Base-by-base conservation (phyloP, 176 grass and related monocot species). In the Echinochloa phyllopogon region DNA sequence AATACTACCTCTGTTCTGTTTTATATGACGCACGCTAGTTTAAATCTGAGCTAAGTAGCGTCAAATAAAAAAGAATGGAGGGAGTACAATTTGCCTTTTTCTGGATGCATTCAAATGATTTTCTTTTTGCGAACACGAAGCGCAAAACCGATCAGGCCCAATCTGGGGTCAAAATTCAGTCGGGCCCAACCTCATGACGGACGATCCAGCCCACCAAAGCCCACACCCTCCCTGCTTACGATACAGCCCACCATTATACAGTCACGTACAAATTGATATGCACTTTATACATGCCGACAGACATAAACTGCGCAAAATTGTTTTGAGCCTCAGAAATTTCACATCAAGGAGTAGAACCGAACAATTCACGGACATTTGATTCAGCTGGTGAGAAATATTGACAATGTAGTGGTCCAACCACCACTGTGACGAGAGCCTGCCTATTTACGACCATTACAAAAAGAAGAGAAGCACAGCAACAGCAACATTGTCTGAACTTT, bases 381-480 rank as follows among this genome's bases (percentile, higher is more conserved):
- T 81, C 62, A 55, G 17, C 23, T 10, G 21, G 43, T 50, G 25
- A 33, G 10, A 75, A 62, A 85, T 39, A 36, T 74, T 11, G 47
- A 52, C 71, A 74, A 36, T 36, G 25, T 74, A 74, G 45, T 29
- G 17, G 47, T 74, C 25, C 0, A 15, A 52, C 45, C 16, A 50
- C 44, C 44, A 72, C 7, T 27, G 23, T 16, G 45, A 47, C n/a
- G 45, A 74, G 25, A 74, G 25, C 45, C 71, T 74, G 45, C 45
- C 71, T 74, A 74, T 74, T 56, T 66, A 82, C 70, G 74, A 47
- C 11, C 75, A 37, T 86, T 82, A 83, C 84, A 83, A 67, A 86
- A 77, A 49, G n/a, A 77, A 49, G n/a, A 55, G 84, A 79, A 52
- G 71, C 45, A 74, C 71, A 72, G 44, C 9, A 59, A 58, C 73